These are phyloP conservation scores for carrot (Daucus carota) DNA, from an alignment of 129 eudicot species.

Conservation along the genomic window DH1_v3.0 NC_030383.2:16246001-16246500, in stretches of 20 bases:
- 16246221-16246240: background rate
- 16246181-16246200: background rate
- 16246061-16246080: background rate
- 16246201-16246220: background rate
- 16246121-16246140: background rate
- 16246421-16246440: constrained; percentile 51
- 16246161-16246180: background rate
- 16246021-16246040: background rate
- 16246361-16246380: constrained; percentile 89
- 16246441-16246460: constrained; percentile 33
- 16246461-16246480: constrained; percentile 52
- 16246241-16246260: background rate
- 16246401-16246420: constrained; percentile 58
- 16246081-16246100: background rate
- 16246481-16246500: constrained; percentile 64
- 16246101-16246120: background rate
- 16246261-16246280: background rate
- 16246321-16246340: background rate
- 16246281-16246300: background rate
- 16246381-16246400: constrained; percentile 58
- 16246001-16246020: background rate
- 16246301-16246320: background rate
- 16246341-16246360: background rate
- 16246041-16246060: background rate
- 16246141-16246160: background rate